Evolutionary conservation across 2,329 filamentous ascomycete species (phyloP), one percentile per base, ranked within the genome.

Genomic region (Trichoderma atrobrunneum): DNA sequence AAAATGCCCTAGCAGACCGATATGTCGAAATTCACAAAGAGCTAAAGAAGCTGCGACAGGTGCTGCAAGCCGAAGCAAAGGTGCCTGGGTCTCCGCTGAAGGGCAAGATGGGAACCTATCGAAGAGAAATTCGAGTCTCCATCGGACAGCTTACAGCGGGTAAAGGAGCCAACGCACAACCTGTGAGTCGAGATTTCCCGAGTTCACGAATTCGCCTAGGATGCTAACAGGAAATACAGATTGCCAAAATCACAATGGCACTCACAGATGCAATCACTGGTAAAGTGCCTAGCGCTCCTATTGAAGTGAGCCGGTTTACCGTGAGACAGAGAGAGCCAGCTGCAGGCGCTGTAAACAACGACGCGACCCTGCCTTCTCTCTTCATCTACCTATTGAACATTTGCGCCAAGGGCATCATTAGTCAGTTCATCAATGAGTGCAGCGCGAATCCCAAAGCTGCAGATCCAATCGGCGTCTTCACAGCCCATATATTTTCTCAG

Each of bases 341-440:
- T n/a, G 84, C 87, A 70, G 87, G 85, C 14, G 85, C 85, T 3
- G 77, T 82, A 3, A 81, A 86, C 71, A 87, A 91, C 70, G 87
- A 85, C 1, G 79, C 82, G 26, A 83, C 86, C 24, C 81, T 92
- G 26, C 91, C 92, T 0, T 86, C 88, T 1, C 81, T 93, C 7
- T 88, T 93, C 74, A 83, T 97, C 30, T 97, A 94, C 79, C 86
- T 93, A 2, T 85, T 97, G 71, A 94, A 93, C 76, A 89, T 92
- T 65, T 91, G 95, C 74, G 85, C 91, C 75, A 97, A 97, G 80
- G 85, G 85, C 57, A 85, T 94, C 71, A 86, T 96, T 73, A 87
- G 86, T 61, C 92, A 94, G 75, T 91, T 92, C 76, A 86, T 90
- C 74, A 87, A 86, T 66, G 91, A 93, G 80, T 91, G 89, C 61